A percentile compares a stretch with the other conserved stretches of the same genome.
phyloP scores from a whole-genome alignment of 495 filamentous ascomycete species.

The Xylaria scruposa region DNA sequence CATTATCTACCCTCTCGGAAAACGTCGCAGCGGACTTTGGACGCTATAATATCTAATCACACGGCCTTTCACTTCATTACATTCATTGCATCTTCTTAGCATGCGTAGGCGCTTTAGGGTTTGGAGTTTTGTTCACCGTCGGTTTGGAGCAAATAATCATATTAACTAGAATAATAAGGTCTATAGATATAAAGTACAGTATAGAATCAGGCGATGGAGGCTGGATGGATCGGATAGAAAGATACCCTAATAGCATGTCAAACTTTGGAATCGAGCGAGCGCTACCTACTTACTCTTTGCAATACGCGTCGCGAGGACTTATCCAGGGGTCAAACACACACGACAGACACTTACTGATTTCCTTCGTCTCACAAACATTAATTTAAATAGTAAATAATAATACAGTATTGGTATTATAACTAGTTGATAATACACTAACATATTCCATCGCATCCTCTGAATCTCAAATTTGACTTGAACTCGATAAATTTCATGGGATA shows the following conservation, averaged over 20 bases:
- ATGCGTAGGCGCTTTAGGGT: constrained; percentile 1
- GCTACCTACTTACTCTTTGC: not conserved
- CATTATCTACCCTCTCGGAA: constrained; percentile 89
- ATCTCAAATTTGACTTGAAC: too few species aligned
- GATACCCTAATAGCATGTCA: constrained; percentile 15
- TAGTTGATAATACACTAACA: not conserved
- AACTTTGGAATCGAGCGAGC: constrained; percentile 4
- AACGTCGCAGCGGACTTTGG: constrained; percentile 87
- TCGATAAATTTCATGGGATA: not conserved
- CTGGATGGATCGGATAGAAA: not conserved
- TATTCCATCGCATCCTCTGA: too few species aligned
- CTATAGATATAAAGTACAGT: not conserved
- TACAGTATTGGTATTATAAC: not conserved
- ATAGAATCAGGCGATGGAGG: not conserved
- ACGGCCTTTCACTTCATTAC: not conserved
- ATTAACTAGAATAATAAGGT: not conserved
- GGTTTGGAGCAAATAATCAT: not conserved
- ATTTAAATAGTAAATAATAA: not conserved
- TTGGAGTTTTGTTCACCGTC: not conserved
- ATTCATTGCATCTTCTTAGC: not conserved
- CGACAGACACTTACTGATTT: too few species aligned
- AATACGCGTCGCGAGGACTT: not conserved
- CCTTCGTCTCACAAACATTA: not conserved
- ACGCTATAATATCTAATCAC: constrained; percentile 66
- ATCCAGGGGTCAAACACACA: not conserved